phyloP scores from a whole-genome alignment of 2,329 filamentous ascomycete species.

The Hypoxylon sp. region DNA sequence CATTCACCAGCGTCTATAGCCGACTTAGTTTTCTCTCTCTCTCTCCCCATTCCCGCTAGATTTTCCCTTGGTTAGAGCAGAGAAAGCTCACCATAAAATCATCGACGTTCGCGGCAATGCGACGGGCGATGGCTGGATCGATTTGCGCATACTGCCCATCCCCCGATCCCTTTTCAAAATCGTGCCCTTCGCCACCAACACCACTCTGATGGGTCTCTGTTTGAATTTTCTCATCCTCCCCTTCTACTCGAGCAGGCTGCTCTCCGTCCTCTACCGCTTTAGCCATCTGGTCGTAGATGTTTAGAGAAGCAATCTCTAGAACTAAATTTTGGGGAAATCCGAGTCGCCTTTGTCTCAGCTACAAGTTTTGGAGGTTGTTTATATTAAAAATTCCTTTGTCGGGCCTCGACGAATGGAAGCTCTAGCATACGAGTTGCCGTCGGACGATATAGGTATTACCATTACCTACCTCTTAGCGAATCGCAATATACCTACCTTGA shows the following conservation, averaged over 20 bases:
- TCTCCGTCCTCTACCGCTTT: conserved; percentile 20
- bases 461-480: conserved; percentile 16
- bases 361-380: not conserved
- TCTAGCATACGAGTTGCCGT: not conserved
- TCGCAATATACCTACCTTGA: conserved; percentile 5
- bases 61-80: not conserved
- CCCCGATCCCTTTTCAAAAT: conserved; percentile 45
- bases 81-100: conserved; percentile 51
- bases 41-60: not conserved
- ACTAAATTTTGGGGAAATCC: not conserved
- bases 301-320: not conserved
- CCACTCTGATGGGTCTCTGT: conserved; percentile 37
- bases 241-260: conserved; percentile 24
- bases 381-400: conserved; percentile 33
- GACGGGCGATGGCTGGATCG: conserved; percentile 49
- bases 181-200: conserved; percentile 32
- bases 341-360: conserved; percentile 23
- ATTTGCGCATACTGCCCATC: conserved; percentile 44
- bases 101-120: conserved; percentile 52
- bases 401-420: not conserved
- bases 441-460: not conserved
- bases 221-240: conserved; percentile 38
- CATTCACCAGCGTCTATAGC: conserved; percentile 51
- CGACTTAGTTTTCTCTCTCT: conserved; percentile 5
- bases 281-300: conserved; percentile 28